These are phyloP conservation scores for Sorghum bicolor DNA, from an alignment of 176 grass and related monocot species.

Conservation along the genomic window Sorghum_bicolor_NCBIv3 NC_012878.2:3373501-3374000, in stretches of 20 bases:
- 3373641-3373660: conserved; percentile 27
- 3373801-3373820: conserved; percentile 1
- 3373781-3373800: background rate
- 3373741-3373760: conserved; percentile 20
- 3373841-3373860: conserved; percentile 50
- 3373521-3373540: conserved; percentile 40
- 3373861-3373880: conserved; percentile 30
- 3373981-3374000: too few species aligned
- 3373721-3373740: conserved; percentile 17
- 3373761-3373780: conserved; percentile 37
- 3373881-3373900: too few species aligned
- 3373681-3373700: background rate
- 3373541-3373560: conserved; percentile 33
- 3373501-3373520: conserved; percentile 9
- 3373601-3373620: conserved; percentile 1
- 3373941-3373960: too few species aligned
- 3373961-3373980: too few species aligned
- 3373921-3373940: too few species aligned
- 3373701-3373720: conserved; percentile 44
- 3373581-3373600: conserved; percentile 28
- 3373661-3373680: background rate
- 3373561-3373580: conserved; percentile 15
- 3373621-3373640: background rate
- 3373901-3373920: too few species aligned
- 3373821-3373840: conserved; percentile 39